These are phyloP conservation scores for Ceratocystiopsis minuta DNA, from an alignment of 2,329 filamentous ascomycete species.

Conservation along the genomic window DNA sequence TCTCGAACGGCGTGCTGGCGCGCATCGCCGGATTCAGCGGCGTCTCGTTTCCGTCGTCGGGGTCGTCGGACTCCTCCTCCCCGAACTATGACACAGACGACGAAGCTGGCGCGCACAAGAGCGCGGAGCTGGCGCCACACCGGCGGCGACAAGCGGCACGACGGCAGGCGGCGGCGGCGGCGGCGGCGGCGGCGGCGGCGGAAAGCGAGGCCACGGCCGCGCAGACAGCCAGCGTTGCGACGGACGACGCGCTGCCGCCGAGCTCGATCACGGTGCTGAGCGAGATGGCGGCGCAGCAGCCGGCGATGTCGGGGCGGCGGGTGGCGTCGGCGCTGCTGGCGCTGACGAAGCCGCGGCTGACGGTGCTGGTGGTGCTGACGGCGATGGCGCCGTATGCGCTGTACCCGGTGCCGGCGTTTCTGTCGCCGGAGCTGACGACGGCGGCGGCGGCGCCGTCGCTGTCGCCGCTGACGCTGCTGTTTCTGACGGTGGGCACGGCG, in stretches of 20 bases:
- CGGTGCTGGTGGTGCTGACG: constrained; percentile 76
- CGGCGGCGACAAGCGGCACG: constrained; percentile 10
- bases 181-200: no score
- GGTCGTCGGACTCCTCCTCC: neutral
- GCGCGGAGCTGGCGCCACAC: constrained; percentile 7
- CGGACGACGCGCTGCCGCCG: constrained; percentile 11
- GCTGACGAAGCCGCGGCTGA: constrained; percentile 87
- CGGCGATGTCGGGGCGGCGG: constrained; percentile 37
- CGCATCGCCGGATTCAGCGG: constrained; percentile 8
- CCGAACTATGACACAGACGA: neutral
- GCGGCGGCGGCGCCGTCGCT: constrained; percentile 45
- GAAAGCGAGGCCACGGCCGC: no score
- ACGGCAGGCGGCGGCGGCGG: neutral
- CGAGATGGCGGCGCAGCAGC: constrained; percentile 30
- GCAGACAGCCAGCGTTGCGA: neutral
- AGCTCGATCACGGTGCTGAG: constrained; percentile 35
- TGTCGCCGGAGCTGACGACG: constrained; percentile 39
- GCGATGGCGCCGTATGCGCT: constrained; percentile 83
- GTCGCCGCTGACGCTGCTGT: constrained; percentile 77
- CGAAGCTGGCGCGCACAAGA: no score
- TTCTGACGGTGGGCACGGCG: constrained; percentile 77
- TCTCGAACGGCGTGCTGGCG: constrained; percentile 17
- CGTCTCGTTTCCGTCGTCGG: neutral
- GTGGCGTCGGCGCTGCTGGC: constrained; percentile 67
- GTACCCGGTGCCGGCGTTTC: constrained; percentile 78